Evolutionary conservation across 176 grass and related monocot species (phyloP).

Genomic region (Chloris gayana): DNA sequence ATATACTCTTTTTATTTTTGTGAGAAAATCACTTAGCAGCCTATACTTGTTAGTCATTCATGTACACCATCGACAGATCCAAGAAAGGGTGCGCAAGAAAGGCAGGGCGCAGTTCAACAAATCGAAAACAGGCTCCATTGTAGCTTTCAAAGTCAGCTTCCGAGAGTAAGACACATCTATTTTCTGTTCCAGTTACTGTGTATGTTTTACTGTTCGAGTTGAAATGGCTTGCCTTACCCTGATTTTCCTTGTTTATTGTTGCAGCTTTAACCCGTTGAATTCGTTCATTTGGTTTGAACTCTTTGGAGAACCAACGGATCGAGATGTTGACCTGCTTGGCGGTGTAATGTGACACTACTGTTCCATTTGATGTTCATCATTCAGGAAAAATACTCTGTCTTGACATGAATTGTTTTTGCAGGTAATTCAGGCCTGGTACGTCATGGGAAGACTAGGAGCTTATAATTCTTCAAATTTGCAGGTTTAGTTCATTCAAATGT

Average conservation of each 20-base stretch:
- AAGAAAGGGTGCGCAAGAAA: conserved; percentile 79
- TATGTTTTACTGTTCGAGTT: not conserved
- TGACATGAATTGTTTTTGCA: conserved; percentile 26
- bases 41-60: not conserved
- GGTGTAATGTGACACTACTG: conserved; percentile 61
- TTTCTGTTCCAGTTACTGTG: not conserved
- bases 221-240: not conserved
- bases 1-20: too few species aligned
- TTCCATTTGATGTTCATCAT: conserved; percentile 29
- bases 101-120: conserved; percentile 68
- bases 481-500: conserved; percentile 49
- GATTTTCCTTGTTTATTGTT: not conserved
- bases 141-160: conserved; percentile 91
- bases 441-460: conserved; percentile 90
- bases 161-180: conserved; percentile 64
- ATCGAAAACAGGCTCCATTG: conserved; percentile 74
- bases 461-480: conserved; percentile 96
- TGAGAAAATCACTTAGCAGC: too few species aligned
- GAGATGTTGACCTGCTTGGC: conserved; percentile 85
- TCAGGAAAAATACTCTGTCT: conserved; percentile 19
- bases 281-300: conserved; percentile 96
- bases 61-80: conserved; percentile 52
- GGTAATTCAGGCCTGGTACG: conserved; percentile 96
- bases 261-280: conserved; percentile 81
- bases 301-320: conserved; percentile 80